Evolutionary conservation across 495 filamentous ascomycete species (phyloP), one percentile per base, ranked within the genome.

Genomic region (Penicilliopsis zonata): DNA sequence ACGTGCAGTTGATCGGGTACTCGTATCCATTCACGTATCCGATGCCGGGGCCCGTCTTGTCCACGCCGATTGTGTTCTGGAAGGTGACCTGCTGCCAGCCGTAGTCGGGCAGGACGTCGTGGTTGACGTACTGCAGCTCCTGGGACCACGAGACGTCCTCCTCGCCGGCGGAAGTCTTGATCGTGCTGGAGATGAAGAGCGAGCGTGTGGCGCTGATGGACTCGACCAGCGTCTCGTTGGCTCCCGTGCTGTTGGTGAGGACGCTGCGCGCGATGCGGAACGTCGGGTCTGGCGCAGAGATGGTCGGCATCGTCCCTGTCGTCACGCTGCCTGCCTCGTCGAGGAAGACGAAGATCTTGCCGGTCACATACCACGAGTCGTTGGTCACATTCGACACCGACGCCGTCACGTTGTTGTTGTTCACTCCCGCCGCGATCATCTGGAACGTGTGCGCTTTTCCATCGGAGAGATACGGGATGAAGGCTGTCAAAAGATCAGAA

Each of bases 331-430:
- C 76, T 0, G 76, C 34, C 0, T 59, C 40, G 38, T 76, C 73
- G 2, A 75, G 56, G 68, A 80, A 92, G 7, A 87, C 40, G 45
- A 92, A 87, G 13, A 92, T 66, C 31, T 84, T 88, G 4, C 83
- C 86, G 0, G 82, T 84, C 5, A 93, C 76, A 33, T 81, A 67
- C 86, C 86, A 94, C 42, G 77, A 76, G 22, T 65, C 67, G n/a
- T 67, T 70, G 10, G 87, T 70, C 1, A 63, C 67, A 6, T 73
- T 51, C 0, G 75, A 72, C 10, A 88, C 53, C 2, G 53, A 57
- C 7, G 58, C 66, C 20, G 47, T 47, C 23, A 61, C 65, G 34
- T 58, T 46, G n/a, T 50, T 40, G 24, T 53, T 40, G 41, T 76
- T 53, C 18, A 86, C 57, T 0, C 83, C 80, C 9, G 64, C 72